Conservation (phyloP, 2,329 filamentous ascomycete species). For the Aspergillus alliaceus region DNA sequence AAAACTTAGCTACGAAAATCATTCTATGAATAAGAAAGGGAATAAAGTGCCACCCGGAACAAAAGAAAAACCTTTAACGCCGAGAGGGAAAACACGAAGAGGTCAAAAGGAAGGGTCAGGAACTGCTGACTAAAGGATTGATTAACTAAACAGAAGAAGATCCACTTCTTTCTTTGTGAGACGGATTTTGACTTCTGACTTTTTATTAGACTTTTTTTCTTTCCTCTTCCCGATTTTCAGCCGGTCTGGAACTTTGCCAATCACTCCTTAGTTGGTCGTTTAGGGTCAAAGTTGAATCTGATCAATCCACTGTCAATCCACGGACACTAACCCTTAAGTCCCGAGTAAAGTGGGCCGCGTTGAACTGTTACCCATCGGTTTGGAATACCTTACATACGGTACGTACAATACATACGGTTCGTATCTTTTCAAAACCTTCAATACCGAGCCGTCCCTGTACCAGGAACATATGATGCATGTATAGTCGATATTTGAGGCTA, state of each 20-base stretch:
- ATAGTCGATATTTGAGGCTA: neutral
- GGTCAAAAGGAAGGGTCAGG: neutral
- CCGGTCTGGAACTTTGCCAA: slow-evolving; percentile 17
- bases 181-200: neutral
- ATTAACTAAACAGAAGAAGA: neutral
- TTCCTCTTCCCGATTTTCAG: neutral
- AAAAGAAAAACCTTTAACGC: too few relatives aligned
- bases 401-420: neutral
- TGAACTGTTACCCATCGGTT: neutral
- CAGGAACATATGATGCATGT: neutral
- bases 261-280: neutral
- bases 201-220: neutral
- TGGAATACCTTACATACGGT: neutral
- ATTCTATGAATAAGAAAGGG: neutral
- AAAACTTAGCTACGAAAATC: neutral
- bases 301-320: slow-evolving; percentile 2
- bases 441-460: neutral
- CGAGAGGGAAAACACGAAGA: too few relatives aligned
- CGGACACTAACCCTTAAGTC: slow-evolving; percentile 8
- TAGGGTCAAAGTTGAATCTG: neutral
- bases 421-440: neutral
- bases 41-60: neutral
- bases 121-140: neutral
- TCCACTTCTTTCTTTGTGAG: neutral
- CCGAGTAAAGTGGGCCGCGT: neutral